Base-by-base conservation (phyloP, 2,329 filamentous ascomycete genomes). In the Ophiostoma perfectum region DNA sequence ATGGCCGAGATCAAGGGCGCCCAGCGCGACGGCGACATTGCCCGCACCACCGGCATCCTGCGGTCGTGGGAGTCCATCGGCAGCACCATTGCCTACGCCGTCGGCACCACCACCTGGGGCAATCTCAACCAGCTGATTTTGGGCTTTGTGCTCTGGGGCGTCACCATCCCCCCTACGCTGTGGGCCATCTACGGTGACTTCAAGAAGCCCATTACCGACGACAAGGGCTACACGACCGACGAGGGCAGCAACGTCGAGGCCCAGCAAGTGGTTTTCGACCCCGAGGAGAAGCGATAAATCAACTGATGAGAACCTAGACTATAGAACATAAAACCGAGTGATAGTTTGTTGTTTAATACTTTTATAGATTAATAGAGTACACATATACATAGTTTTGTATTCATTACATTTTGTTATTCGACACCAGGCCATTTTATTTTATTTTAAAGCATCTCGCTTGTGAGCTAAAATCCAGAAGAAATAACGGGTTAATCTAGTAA, bases 1-100 rank as follows among this genome's bases (percentile, higher is more conserved):
- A 55, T 55, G 49, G 49, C 49, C 49, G 49, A 55, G 49, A 55
- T 55, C 49, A 55, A 55, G 49, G 49, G 49, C n/a, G 49, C 49
- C 7, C 49, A 55, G n/a, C n/a, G 8, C 2, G 49, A 55, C 49
- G 49, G 49, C 18, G 49, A 55, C 49, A 55, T 55, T 55, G 49
- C 49, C 7, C 49, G 49, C 49, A 55, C 49, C 4, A 55, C 49
- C 8, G 49, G 49, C n/a, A 55, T 55, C 49, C 18, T 55, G 6
- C 49, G 49, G n/a, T 55, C 49, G 8, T 55, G 49, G 49, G 49
- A 55, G 49, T 55, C 49, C n/a, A 55, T 55, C 27, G 49, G 49
- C 49, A 55, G 49, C 18, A 55, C 49, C 3, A 55, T 55, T 5
- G 49, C 49, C 8, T 55, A 55, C 12, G 49, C 49, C 2, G 49